Evolutionary conservation across 1,284 basidiomycete species (phyloP).

Genomic region (Phlebopus sp.): DNA sequence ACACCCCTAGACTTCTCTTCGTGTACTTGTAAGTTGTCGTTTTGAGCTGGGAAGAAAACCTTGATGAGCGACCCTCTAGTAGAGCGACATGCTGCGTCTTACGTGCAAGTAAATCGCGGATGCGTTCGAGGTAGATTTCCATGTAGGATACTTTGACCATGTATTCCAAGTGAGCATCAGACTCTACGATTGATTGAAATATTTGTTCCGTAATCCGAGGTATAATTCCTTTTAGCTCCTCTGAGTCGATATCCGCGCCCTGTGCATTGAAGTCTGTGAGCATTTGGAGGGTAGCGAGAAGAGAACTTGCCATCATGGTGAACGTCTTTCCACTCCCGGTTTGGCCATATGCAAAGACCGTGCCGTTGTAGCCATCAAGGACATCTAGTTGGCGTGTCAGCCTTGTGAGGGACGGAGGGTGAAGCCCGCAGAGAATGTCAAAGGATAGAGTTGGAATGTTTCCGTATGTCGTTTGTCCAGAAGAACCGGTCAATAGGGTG

Average conservation of each 20-base stretch:
- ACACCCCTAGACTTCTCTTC: conserved; percentile 98
- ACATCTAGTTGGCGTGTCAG: conserved; percentile 67
- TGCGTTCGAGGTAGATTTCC: conserved; percentile 99
- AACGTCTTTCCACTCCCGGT: conserved; percentile 97
- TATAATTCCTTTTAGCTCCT: conserved; percentile 92
- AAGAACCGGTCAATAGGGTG: conserved; percentile 1
- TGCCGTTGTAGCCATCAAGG: conserved; percentile 98
- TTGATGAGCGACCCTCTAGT: conserved; percentile 1
- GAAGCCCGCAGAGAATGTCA: not conserved
- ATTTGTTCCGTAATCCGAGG: conserved; percentile 99
- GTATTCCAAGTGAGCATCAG: conserved; percentile 95
- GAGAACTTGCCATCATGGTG: conserved; percentile 85
- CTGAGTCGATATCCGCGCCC: conserved; percentile 96
- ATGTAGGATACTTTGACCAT: conserved; percentile 99
- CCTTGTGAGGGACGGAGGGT: conserved; percentile 11
- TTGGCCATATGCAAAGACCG: conserved; percentile 98
- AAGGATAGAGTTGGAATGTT: conserved; percentile 2
- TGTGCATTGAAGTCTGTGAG: conserved; percentile 35
- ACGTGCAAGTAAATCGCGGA: conserved; percentile 96
- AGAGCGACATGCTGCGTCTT: conserved; percentile 36
- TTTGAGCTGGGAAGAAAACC: conserved; percentile 67
- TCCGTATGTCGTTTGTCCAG: not conserved
- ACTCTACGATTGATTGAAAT: conserved; percentile 95
- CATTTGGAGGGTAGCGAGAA: conserved; percentile 3
- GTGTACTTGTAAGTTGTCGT: conserved; percentile 98